These are phyloP conservation scores for cucumber (Cucumis sativus) DNA, from an alignment of 306 rosid species.

Conservation along the genomic window Cucumber_9930_V3 NC_026659.2:30451001-30451500, in stretches of 20 bases:
- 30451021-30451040: slow-evolving; percentile 92
- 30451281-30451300: slow-evolving; percentile 88
- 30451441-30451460: background rate
- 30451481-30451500: background rate
- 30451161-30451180: slow-evolving; percentile 84
- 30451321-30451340: slow-evolving; percentile 92
- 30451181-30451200: slow-evolving; percentile 90
- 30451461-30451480: background rate
- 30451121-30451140: slow-evolving; percentile 82
- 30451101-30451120: slow-evolving; percentile 97
- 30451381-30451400: background rate
- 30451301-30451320: slow-evolving; percentile 73
- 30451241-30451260: slow-evolving; percentile 89
- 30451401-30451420: background rate
- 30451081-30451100: slow-evolving; percentile 88
- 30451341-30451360: no score
- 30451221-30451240: slow-evolving; percentile 97
- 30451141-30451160: slow-evolving; percentile 78
- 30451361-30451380: background rate
- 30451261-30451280: slow-evolving; percentile 89
- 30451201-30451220: slow-evolving; percentile 95
- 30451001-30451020: slow-evolving; percentile 99
- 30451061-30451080: slow-evolving; percentile 63
- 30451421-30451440: background rate
- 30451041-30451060: slow-evolving; percentile 90